Percentiles rank a stretch among this genome's conserved stretches.
These are phyloP conservation scores for Malassezia furfur DNA, from an alignment of 1,284 basidiomycete genomes.

Conservation along the genomic window DNA sequence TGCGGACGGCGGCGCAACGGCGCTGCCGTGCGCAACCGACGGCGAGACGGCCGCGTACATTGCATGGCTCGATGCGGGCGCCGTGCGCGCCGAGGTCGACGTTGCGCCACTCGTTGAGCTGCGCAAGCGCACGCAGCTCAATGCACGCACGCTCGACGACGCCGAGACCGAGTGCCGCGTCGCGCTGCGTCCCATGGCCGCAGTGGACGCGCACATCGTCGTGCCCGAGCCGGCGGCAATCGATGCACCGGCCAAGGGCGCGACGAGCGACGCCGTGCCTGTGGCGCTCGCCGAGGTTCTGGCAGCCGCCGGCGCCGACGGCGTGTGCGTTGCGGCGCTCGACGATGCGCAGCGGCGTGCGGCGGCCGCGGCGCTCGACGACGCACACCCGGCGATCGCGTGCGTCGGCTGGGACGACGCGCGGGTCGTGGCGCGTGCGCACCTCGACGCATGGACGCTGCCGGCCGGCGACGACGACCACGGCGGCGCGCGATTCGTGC, in stretches of 20 bases:
- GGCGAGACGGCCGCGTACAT: slow-evolving; percentile 17
- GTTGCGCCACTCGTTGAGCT: slow-evolving; percentile 4
- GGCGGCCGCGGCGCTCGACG: neutral
- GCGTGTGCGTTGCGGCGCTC: neutral
- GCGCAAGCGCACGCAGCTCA: slow-evolving; percentile 15
- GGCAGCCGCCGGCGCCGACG: neutral
- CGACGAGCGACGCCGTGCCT: neutral
- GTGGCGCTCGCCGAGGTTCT: neutral
- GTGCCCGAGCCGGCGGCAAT: neutral
- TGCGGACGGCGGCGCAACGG: neutral
- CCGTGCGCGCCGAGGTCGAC: slow-evolving; percentile 4
- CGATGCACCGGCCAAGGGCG: neutral
- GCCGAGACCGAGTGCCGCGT: slow-evolving; percentile 17
- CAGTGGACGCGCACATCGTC: neutral
- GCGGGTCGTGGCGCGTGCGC: slow-evolving; percentile 4
- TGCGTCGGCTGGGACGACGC: slow-evolving; percentile 10
- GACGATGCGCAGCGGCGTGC: neutral
- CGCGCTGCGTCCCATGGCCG: neutral
- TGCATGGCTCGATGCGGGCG: slow-evolving; percentile 1
- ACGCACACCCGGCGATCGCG: neutral
- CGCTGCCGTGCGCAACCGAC: slow-evolving; percentile 10
- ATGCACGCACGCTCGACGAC: slow-evolving; percentile 17
- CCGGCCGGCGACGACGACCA: neutral
- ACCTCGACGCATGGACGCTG: slow-evolving; percentile 7
- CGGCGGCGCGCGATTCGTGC: neutral